Evolutionary conservation across 495 filamentous ascomycete genomes (phyloP), one percentile per base, ranked within the genome.

Genomic region (Pseudevernia furfuracea): DNA sequence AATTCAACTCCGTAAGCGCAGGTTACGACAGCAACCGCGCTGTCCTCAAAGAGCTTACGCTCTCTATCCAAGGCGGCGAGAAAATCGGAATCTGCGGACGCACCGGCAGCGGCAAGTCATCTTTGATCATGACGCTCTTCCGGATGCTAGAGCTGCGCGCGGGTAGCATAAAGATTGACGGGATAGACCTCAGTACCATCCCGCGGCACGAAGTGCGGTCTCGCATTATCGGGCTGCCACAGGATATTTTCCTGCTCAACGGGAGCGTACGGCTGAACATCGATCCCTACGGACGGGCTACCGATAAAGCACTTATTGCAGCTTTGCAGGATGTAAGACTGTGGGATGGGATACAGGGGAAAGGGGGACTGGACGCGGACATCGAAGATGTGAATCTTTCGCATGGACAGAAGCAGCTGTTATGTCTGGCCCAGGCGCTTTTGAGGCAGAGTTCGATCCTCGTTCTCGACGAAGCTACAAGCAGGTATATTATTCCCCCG

Each of bases 361-460:
- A 79, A 30, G 84, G 81, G 0, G 81, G 78, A 0, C 74, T 88
- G 0, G 77, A 78, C 58, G 78, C 76, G 3, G 74, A 79, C 14
- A 77, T 87, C 56, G 76, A 78, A 10, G 76, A 74, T 15, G 74
- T 80, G 49, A 74, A 76, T 65, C 77, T 88, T 7, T 85, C 81
- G 0, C 80, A 82, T 56, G 87, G 87, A 1, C 85, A 89, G 67
- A 77, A 77, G 43, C 87, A 89, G 73, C 79, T 89, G 7, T 80
- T 89, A 67, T 82, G 81, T 65, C 76, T 89, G n/a, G 84, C 81
- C 5, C 77, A 85, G 4, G 85, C 83, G 0, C 72, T 89, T 12
- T 73, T 89, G 38, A 72, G 80, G 34, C 69, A 64, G 23, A 74
- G 77, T 21, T 77, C 74, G 48, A 76, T 82, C 59, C 71, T 82